Evolutionary conservation across 148 eudicot genomes (phyloP).

Genomic region (Polygonum maritimum): DNA sequence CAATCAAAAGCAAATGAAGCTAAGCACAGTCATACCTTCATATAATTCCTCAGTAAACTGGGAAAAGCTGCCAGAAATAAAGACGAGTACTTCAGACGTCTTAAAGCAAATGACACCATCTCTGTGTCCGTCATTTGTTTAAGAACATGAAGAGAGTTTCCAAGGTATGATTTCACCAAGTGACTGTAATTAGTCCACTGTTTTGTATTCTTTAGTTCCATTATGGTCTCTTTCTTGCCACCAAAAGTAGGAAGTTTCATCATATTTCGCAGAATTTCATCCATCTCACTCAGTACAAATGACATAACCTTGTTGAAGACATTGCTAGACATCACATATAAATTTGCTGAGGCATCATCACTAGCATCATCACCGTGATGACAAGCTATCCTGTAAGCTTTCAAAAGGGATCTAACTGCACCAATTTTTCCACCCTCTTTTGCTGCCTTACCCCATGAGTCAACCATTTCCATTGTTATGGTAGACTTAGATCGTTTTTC

Average conservation of each 20-base stretch:
- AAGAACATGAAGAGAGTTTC: conserved; percentile 77
- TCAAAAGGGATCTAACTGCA: conserved; percentile 67
- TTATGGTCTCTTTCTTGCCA: conserved; percentile 64
- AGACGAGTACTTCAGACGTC: conserved; percentile 61
- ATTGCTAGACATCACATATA: conserved; percentile 68
- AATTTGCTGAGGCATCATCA: conserved; percentile 45
- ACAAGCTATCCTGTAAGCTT: conserved; percentile 81
- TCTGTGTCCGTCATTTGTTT: conserved; percentile 92
- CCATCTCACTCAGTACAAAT: conserved; percentile 80
- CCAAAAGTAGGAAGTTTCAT: conserved; percentile 74
- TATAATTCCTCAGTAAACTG: conserved; percentile 74
- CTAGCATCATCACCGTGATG: conserved; percentile 87
- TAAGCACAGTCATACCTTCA: conserved; percentile 49
- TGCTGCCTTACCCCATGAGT: conserved; percentile 68
- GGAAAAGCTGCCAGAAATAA: conserved; percentile 92
- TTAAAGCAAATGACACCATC: conserved; percentile 72
- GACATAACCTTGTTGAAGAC: conserved; percentile 86
- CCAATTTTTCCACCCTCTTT: conserved; percentile 43
- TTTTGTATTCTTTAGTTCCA: conserved; percentile 44
- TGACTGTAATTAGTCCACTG: conserved; percentile 76
- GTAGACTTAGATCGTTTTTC: conserved; percentile 31
- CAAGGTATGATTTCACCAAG: conserved; percentile 91
- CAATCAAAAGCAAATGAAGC: conserved; percentile 1
- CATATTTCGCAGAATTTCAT: conserved; percentile 56
- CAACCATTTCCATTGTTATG: conserved; percentile 84